Percentiles rank a stretch among this genome's conserved stretches.
Evolutionary conservation across 176 grass and related monocot genomes (phyloP).

Genomic region (Oryza meyeriana): DNA sequence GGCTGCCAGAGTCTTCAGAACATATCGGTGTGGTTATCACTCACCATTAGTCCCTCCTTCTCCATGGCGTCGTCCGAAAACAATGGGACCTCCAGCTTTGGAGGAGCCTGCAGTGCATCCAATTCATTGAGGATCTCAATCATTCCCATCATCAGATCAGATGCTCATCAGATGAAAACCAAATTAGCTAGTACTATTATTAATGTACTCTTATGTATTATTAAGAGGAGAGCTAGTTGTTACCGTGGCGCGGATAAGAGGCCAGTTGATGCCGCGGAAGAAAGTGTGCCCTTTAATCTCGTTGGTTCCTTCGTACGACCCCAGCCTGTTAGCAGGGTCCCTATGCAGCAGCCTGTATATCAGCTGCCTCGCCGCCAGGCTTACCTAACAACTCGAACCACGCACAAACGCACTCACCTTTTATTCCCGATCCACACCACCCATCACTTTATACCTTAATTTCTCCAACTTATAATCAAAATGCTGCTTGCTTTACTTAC

Average conservation of each 20-base stretch:
- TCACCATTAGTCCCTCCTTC: neutral
- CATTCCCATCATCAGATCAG: too few species aligned
- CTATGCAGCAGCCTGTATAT: conserved; percentile 78
- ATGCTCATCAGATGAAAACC: too few species aligned
- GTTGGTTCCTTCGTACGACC: conserved; percentile 63
- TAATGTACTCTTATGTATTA: too few species aligned
- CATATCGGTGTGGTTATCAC: conserved; percentile 37
- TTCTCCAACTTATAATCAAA: neutral
- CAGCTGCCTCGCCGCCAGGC: conserved; percentile 58
- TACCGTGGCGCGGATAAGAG: conserved; percentile 75
- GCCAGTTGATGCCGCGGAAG: conserved; percentile 82
- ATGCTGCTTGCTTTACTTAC: conserved; percentile 12
- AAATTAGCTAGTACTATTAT: too few species aligned
- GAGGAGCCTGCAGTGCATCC: conserved; percentile 11
- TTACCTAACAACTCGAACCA: conserved; percentile 50
- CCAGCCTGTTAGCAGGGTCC: conserved; percentile 73
- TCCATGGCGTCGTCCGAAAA: conserved; percentile 1
- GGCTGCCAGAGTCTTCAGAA: conserved; percentile 27
- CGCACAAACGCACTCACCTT: too few species aligned
- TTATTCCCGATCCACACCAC: too few species aligned
- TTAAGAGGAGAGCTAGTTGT: neutral
- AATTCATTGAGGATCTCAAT: too few species aligned
- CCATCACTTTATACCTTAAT: neutral
- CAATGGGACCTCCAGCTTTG: conserved; percentile 48
- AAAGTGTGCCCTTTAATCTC: conserved; percentile 85